A percentile compares a stretch with the other conserved stretches of the same genome.
Evolutionary conservation across 225 moss, liverwort and hornwort species (phyloP).

Genomic region (Asterella californica): DNA sequence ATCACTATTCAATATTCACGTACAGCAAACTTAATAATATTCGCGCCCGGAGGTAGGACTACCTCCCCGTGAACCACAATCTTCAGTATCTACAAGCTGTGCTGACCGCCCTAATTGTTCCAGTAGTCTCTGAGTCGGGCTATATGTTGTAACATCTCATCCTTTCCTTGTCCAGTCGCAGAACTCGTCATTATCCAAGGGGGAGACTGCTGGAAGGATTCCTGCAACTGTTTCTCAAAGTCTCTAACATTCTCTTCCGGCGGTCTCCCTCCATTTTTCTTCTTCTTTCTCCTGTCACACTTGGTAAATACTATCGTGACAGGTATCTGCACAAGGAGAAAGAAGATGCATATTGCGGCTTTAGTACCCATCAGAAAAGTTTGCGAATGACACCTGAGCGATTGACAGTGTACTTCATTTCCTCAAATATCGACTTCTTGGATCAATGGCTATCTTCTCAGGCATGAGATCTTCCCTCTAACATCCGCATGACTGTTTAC

Average conservation of each 20-base stretch:
- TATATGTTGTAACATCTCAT: slow-evolving; percentile 73
- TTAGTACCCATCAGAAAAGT: background rate
- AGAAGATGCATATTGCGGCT: background rate
- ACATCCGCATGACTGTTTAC: no score
- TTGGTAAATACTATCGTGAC: slow-evolving; percentile 88
- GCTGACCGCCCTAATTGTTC: slow-evolving; percentile 40
- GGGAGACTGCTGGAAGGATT: slow-evolving; percentile 65
- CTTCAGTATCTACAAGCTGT: no score
- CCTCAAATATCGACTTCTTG: no score
- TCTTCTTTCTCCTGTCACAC: slow-evolving; percentile 96
- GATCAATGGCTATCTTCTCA: no score
- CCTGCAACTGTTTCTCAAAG: slow-evolving; percentile 61
- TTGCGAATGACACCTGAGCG: background rate
- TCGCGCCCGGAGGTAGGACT: no score
- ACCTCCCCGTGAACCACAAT: no score
- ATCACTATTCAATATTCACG: no score
- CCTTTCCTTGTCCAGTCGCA: slow-evolving; percentile 86
- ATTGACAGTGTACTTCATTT: background rate
- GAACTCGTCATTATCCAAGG: slow-evolving; percentile 99
- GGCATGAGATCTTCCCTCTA: no score
- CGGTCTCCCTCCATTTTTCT: slow-evolving; percentile 87
- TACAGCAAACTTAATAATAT: no score
- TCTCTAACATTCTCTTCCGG: slow-evolving; percentile 88
- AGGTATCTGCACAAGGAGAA: slow-evolving; percentile 56
- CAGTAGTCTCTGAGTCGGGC: slow-evolving; percentile 70